These are phyloP conservation scores for Theileria sp. DNA, from an alignment of 169 alveolate species.

Conservation along the genomic window DNA sequence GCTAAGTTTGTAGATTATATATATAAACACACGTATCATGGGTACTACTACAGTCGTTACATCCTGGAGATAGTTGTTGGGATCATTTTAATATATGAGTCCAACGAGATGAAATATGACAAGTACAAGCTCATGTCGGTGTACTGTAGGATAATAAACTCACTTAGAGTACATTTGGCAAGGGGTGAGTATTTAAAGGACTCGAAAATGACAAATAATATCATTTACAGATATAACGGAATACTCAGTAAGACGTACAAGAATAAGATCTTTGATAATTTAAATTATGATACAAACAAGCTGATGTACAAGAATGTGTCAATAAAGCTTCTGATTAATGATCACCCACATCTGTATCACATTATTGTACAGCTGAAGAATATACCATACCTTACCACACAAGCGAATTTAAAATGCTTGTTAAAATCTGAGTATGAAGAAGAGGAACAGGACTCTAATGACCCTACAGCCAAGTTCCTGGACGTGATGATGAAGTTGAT, in stretches of 20 bases:
- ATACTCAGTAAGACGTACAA: background rate
- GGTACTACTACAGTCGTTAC: background rate
- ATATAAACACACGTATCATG: background rate
- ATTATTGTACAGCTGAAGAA: background rate
- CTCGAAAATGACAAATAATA: background rate
- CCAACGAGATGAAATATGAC: background rate
- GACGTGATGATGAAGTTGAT: background rate
- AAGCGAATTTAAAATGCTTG: background rate
- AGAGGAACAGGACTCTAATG: background rate
- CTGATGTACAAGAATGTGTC: background rate
- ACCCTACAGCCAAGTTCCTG: background rate
- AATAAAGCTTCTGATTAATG: background rate
- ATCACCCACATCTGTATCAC: background rate
- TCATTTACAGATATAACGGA: constrained; percentile 9
- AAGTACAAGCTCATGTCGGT: background rate
- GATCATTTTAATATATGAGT: constrained; percentile 5
- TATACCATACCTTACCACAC: constrained; percentile 1
- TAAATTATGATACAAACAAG: background rate
- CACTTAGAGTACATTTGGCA: background rate
- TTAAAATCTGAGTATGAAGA: background rate
- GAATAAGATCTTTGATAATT: background rate
- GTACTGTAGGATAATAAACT: background rate
- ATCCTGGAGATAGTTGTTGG: background rate
- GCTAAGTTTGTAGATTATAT: background rate
- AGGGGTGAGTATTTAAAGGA: background rate